Evolutionary conservation across 2,329 filamentous ascomycete species (phyloP).

Genomic region (Fusarium udum): DNA sequence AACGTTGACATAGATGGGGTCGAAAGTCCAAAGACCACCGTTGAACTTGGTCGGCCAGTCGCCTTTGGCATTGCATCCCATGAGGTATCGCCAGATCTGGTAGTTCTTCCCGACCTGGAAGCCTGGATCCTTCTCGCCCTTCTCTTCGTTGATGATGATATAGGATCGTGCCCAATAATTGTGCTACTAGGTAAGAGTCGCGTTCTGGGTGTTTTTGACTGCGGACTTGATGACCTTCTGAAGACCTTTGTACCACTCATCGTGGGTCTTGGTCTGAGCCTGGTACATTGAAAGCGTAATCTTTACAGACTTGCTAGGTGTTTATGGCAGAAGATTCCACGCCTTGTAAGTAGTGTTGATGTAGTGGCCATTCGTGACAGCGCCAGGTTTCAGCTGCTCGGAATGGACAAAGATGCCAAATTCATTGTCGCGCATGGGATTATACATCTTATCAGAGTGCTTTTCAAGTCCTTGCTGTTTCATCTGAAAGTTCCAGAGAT

Average conservation of each 20-base stretch:
- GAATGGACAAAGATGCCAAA: conserved; percentile 12
- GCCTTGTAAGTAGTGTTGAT: conserved; percentile 10
- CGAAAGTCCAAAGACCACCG: conserved; percentile 12
- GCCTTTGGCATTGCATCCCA: conserved; percentile 5
- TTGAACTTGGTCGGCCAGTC: conserved; percentile 11
- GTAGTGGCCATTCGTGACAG: not conserved
- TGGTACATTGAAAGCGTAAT: not conserved
- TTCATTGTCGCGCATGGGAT: conserved; percentile 3
- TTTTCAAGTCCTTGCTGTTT: not conserved
- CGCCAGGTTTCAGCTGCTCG: not conserved
- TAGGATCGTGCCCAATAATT: not conserved
- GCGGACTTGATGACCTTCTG: not conserved
- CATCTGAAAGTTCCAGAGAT: conserved; percentile 1
- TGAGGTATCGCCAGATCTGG: conserved; percentile 13
- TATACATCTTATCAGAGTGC: not conserved
- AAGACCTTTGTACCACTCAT: conserved; percentile 9
- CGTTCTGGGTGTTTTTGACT: not conserved
- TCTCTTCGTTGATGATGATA: not conserved
- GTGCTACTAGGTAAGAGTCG: conserved; percentile 3
- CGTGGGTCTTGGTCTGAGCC: not conserved
- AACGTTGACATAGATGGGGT: not conserved
- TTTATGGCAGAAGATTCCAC: not conserved
- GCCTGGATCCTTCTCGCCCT: not conserved
- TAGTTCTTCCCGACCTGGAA: conserved; percentile 12
- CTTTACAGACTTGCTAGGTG: not conserved